Evolutionary conservation across 192 early-diverging fungal species (phyloP).

Genomic region (Glomus cerebriforme): DNA sequence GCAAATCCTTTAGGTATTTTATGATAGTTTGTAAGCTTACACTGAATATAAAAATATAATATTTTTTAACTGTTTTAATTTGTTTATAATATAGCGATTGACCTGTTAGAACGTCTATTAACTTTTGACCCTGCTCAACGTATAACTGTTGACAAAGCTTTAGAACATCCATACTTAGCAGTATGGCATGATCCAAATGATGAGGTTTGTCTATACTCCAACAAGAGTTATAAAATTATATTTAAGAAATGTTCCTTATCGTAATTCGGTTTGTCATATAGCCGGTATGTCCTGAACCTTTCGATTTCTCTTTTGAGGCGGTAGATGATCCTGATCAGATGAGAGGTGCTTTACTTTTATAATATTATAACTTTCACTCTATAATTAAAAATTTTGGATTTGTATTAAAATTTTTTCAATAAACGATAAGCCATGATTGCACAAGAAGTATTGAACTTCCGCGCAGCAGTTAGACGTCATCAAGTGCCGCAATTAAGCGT

Average conservation of each 20-base stretch:
- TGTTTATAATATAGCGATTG: slow-evolving; percentile 56
- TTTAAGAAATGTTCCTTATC: neutral
- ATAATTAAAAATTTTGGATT: neutral
- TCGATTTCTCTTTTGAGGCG: slow-evolving; percentile 31
- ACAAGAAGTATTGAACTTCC: slow-evolving; percentile 28
- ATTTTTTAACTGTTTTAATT: neutral
- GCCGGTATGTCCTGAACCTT: slow-evolving; percentile 16
- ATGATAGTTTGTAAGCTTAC: slow-evolving; percentile 40
- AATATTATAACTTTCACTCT: neutral
- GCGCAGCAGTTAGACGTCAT: slow-evolving; percentile 23
- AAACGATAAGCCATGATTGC: slow-evolving; percentile 8
- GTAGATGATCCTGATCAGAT: slow-evolving; percentile 18
- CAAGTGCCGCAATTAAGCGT: slow-evolving; percentile 16
- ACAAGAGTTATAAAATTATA: neutral
- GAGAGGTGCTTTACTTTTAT: neutral
- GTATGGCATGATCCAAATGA: slow-evolving; percentile 51
- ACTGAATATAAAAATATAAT: neutral
- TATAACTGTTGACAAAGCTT: slow-evolving; percentile 84
- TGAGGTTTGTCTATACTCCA: slow-evolving; percentile 33
- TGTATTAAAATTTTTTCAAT: neutral
- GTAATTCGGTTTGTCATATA: neutral
- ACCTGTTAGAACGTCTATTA: slow-evolving; percentile 79
- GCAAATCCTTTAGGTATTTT: slow-evolving; percentile 74
- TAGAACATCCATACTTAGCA: slow-evolving; percentile 84
- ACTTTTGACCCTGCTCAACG: slow-evolving; percentile 78